Percentiles rank a stretch among this genome's conserved stretches.
Conservation (phyloP, 108 stramenopile genomes). For the Licmophora abbreviata region DNA sequence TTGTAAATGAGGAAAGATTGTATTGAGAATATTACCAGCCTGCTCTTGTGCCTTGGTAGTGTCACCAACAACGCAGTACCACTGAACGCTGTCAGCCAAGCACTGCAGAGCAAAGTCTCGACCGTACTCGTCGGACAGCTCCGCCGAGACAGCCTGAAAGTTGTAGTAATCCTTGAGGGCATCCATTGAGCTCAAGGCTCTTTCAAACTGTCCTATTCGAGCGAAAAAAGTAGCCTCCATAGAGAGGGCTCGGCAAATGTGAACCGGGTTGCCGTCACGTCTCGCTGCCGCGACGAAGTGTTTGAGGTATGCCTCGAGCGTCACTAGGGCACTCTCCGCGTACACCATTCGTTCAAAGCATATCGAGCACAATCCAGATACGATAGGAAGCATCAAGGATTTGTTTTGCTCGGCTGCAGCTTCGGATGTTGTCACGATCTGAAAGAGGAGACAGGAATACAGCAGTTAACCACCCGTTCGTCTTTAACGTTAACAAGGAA, state of each 20-base stretch:
- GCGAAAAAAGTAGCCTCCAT: conserved; percentile 44
- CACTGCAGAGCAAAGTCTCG: background rate
- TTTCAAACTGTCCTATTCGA: conserved; percentile 35
- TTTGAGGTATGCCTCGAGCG: conserved; percentile 32
- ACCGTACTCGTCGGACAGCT: background rate
- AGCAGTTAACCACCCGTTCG: too few relatives aligned
- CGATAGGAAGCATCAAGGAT: conserved; percentile 18
- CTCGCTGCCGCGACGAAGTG: conserved; percentile 49
- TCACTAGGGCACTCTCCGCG: background rate
- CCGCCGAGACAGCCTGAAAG: background rate
- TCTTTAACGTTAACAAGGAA: too few relatives aligned
- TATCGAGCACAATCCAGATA: conserved; percentile 14
- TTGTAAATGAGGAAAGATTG: conserved; percentile 48
- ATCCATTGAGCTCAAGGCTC: conserved; percentile 28
- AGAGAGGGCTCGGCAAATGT: conserved; percentile 49
- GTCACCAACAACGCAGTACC: background rate
- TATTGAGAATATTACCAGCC: conserved; percentile 7
- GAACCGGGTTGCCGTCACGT: conserved; percentile 39
- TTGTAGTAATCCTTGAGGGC: conserved; percentile 35
- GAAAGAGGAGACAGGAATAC: too few relatives aligned
- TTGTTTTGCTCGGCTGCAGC: conserved; percentile 10
- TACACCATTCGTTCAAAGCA: conserved; percentile 3
- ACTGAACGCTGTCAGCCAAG: background rate
- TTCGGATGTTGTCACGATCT: conserved; percentile 14
- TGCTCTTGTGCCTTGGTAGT: background rate